Conservation (phyloP, 371 early-diverging fungal genomes). For the Actinomucor elegans region DNA sequence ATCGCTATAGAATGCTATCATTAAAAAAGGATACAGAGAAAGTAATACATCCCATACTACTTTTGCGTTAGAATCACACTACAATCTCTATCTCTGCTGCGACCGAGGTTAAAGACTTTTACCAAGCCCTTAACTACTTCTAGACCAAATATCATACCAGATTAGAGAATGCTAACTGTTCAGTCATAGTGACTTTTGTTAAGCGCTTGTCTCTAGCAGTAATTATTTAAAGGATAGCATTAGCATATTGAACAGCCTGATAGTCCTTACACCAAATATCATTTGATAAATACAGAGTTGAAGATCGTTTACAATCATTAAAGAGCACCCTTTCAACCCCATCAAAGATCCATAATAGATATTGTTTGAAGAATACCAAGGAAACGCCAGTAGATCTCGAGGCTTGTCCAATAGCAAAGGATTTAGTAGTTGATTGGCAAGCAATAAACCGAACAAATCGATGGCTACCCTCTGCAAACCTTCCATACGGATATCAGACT, state of each 20-base stretch:
- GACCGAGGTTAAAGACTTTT: no score
- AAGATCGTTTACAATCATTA: not conserved
- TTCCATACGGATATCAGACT: not conserved
- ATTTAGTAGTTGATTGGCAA: not conserved
- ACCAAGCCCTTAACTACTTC: no score
- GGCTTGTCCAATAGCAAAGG: conserved; percentile 5
- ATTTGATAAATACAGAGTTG: not conserved
- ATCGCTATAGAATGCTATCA: no score
- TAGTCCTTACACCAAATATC: not conserved
- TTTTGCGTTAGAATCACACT: no score
- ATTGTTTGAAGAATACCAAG: not conserved
- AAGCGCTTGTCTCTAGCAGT: no score
- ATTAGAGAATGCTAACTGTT: no score
- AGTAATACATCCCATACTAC: no score
- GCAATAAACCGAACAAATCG: not conserved
- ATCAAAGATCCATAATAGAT: conserved; percentile 8
- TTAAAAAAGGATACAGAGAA: no score
- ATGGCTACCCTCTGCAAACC: not conserved
- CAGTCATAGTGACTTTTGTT: no score
- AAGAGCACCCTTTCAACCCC: conserved; percentile 7
- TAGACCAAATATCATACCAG: no score
- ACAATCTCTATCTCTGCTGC: no score
- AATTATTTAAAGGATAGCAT: conserved; percentile 10
- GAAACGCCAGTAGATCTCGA: not conserved
- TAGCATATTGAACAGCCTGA: conserved; percentile 4